Base-by-base conservation (phyloP, 1,284 basidiomycete genomes). In the Puccinia polysora region DNA sequence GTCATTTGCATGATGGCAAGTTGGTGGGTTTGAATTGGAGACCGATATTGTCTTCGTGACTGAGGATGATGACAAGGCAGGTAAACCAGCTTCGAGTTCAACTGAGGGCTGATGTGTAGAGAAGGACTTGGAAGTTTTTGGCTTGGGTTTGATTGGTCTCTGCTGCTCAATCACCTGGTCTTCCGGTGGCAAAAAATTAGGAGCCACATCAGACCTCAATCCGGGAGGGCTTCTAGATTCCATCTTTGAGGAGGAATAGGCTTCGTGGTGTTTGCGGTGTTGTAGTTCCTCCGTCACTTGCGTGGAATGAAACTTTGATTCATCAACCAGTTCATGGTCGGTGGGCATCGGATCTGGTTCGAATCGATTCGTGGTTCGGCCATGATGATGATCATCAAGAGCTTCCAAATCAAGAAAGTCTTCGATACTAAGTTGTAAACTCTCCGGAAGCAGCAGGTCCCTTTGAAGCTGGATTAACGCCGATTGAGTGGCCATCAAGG, bases 401-500 rank as follows among this genome's bases (percentile, higher is more conserved):
- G 40, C 43, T 23, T 68, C 52, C 8, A 68, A 56, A 32, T 68
- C 53, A 4, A 68, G 18, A 14, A 68, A 43, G 25, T 58, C 43
- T n/a, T 68, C 65, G 53, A 68, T 56, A 28, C 38, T 47, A 20
- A 68, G 50, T 10, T 56, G 34, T 8, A n/a, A 45, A 55, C 25
- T 30, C 47, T 58, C 52, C 6, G 53, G 40, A 18, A 68, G 4
- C 2, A 40, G 25, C n/a, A 45, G 30, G 40, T 56, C 53, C 45
- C 65, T 28, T 23, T 68, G 65, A 0, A 68, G 32, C 58, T 56
- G 55, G 18, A 68, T 68, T 23, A 68, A 40, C 1, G 65, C 65
- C 4, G 65, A 56, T 47, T 68, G 65, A 43, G 65, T 68, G 20
- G 65, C 65, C 65, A 68, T 68, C 20, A 68, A 56, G 1, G 65